A percentile compares a stretch with the other conserved stretches of the same genome.
Conservation (phyloP, 2,329 filamentous ascomycete genomes). For the Karstenula rhodostoma region DNA sequence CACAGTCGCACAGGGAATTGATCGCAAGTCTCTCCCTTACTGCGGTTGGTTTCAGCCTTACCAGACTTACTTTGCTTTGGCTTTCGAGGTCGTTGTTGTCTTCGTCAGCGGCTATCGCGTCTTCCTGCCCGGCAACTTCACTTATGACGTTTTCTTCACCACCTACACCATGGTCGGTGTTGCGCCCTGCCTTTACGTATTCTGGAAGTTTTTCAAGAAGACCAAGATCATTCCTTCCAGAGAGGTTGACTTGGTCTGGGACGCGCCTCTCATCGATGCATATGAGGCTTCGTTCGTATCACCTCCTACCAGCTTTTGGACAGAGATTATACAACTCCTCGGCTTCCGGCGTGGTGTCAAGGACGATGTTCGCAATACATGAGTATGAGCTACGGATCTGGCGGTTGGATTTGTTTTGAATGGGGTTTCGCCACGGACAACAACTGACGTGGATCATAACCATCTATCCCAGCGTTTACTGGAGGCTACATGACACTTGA, state of each 20-base stretch:
- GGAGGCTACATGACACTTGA: not conserved
- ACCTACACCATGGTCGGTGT: constrained; percentile 64
- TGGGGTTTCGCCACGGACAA: not conserved
- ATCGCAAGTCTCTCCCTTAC: constrained; percentile 59
- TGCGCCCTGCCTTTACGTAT: constrained; percentile 60
- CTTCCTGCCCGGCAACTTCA: constrained; percentile 58
- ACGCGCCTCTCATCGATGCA: constrained; percentile 50
- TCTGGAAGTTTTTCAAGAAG: constrained; percentile 70
- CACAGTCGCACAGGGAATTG: constrained; percentile 57
- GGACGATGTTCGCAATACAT: constrained; percentile 9
- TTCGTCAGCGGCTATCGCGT: constrained; percentile 64
- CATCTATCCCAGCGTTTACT: not conserved
- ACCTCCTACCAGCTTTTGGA: constrained; percentile 48
- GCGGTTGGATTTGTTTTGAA: not conserved
- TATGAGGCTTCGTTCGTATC: constrained; percentile 53
- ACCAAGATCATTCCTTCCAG: constrained; percentile 62
- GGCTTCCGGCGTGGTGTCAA: constrained; percentile 41
- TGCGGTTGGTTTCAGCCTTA: constrained; percentile 58
- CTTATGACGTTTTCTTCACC: constrained; percentile 60
- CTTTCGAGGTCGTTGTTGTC: constrained; percentile 59
- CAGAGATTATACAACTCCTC: constrained; percentile 46
- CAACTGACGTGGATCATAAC: not conserved
- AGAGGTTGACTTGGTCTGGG: constrained; percentile 58
- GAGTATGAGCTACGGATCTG: not conserved
- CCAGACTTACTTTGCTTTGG: constrained; percentile 59